Base-by-base conservation (phyloP, 1,139 yeast genomes). In the Eremothecium coryli region DNA sequence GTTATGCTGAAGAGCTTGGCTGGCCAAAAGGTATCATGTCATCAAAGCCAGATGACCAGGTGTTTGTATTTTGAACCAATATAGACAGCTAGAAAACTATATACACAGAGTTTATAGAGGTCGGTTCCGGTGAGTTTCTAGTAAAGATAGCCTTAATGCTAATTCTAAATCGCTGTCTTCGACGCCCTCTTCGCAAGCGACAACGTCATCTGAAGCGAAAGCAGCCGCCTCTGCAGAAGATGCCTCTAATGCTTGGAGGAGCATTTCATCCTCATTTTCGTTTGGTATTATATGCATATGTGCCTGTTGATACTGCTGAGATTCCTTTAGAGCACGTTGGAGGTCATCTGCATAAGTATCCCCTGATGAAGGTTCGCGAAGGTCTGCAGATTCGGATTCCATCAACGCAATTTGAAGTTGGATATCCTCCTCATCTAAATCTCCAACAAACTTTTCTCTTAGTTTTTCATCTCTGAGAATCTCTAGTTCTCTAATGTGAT, bases 1-100 rank as follows among this genome's bases (percentile, higher is more conserved):
- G 64, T 25, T 62, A 66, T 33, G 65, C 82, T 18, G 61, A 62
- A 32, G 74, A 73, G 32, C 57, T 77, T 38, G 86, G 88, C 1
- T 81, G 84, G 77, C 68, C 65, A 13, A 63, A 67, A 44, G 71
- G 72, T 21, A 54, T 58, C 27, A 56, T 69, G 56, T 64, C 63
- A 39, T 71, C 79, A 1, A 61, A 63, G 33, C 72, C 73, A 24
- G 67, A 68, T 38, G 82, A 76, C 44, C 79, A 76, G 57, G 80
- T 80, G n/a, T 80, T 79, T 52, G 73, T 80, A 47, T 81, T 80
- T 44, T 79, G 60, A 25, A n/a, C 24, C 12, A 11, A 4, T 22
- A 4, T 22, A 4, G 12, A 22, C 4, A 22, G 24, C 4, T 22
- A 20, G n/a, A n/a, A n/a, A n/a, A n/a, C n/a, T n/a, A n/a, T n/a